Percentiles rank a stretch among this genome's conserved stretches.
phyloP scores from a whole-genome alignment of 2,329 filamentous ascomycete species.

The Phyllosticta citrichinensis region DNA sequence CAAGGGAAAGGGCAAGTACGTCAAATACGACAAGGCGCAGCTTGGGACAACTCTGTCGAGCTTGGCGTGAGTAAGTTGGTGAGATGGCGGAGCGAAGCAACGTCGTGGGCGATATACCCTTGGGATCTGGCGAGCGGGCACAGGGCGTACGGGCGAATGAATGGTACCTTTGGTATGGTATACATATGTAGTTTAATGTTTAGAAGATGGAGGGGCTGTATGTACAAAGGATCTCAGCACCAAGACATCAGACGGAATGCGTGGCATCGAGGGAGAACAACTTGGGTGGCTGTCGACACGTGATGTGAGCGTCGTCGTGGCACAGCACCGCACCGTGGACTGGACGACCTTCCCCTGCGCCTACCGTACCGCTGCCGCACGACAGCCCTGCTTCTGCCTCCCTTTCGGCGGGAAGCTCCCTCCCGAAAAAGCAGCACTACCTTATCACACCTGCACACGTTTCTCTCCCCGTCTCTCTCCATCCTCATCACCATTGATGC shows the following conservation, averaged over 20 bases:
- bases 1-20: constrained; percentile 95
- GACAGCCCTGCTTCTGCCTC: constrained; percentile 3
- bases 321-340: not conserved
- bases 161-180: no score
- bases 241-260: no score
- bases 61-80: constrained; percentile 22
- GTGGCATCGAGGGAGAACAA: no score
- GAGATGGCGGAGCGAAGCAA: constrained; percentile 14
- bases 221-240: not conserved
- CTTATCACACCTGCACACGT: not conserved
- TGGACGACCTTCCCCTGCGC: constrained; percentile 8
- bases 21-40: constrained; percentile 86
- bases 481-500: not conserved
- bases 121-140: not conserved
- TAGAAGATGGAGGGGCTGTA: not conserved
- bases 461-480: not conserved
- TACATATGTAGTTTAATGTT: not conserved
- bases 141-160: constrained; percentile 7
- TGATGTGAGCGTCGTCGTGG: constrained; percentile 8
- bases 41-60: constrained; percentile 54
- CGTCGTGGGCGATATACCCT: constrained; percentile 11
- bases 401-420: constrained; percentile 1
- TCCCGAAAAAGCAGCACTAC: constrained; percentile 1
- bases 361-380: constrained; percentile 4
- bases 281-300: not conserved